Evolutionary conservation across 2,329 filamentous ascomycete species (phyloP), one percentile per base, ranked within the genome.

Genomic region (Acephala macrosclerotiorum): DNA sequence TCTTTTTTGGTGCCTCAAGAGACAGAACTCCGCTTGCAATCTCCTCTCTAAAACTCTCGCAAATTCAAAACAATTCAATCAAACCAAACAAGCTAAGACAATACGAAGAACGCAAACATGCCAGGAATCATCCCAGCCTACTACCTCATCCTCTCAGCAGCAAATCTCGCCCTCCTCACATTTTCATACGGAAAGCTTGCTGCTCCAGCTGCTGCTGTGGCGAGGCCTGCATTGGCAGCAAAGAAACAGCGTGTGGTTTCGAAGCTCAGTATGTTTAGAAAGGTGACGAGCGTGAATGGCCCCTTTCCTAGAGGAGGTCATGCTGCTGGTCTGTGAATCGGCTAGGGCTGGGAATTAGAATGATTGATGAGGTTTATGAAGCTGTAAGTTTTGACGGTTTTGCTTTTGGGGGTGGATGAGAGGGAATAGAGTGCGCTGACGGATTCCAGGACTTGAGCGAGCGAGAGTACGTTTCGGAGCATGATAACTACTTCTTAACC

Each of bases 251-350:
- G 29, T 36, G 33, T 57, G 14, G 20, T 26, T 8, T n/a, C 20
- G 29, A 57, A 57, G 33, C n/a, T 57, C 8, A 38, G 55, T 20
- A 40, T 35, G 33, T 22, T 57, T 22, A 57, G 33, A 33, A 25
- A 57, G 55, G 38, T 57, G 49, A 33, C 49, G 1, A 35, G 55
- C 12, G 55, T 35, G 8, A 57, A 57, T 35, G 55, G 55, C 20
- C 55, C 55, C 33, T 57, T 57, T 38, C 55, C 55, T 12, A 57
- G 33, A n/a, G 55, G 55, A 5, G 55, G 55, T 12, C 55, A 57
- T 57, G 33, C 49, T 53, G 25, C 12, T 26, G 25, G 22, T 18
- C 14, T 16, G 25, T 53, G 25, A 53, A 29, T 29, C 12, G 25
- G 18, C 3, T 1, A 6, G 26, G 45, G 11, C 3, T 14, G 18